Evolutionary conservation across 2,329 filamentous ascomycete species (phyloP), one percentile per base, ranked within the genome.

Genomic region (Fonsecaea multimorphosa): DNA sequence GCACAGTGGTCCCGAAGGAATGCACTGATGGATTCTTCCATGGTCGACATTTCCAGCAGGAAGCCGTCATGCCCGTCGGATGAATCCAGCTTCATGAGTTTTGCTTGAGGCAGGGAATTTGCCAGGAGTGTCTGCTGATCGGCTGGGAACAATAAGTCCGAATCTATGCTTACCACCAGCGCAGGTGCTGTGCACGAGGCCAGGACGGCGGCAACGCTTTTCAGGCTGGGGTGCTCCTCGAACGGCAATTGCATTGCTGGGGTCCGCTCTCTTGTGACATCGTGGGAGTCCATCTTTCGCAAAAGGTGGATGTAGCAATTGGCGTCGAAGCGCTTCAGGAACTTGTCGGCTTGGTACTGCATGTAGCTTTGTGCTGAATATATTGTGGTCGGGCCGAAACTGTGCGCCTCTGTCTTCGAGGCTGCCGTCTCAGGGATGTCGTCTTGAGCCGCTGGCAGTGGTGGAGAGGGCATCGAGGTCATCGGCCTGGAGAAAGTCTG

Each of bases 221-320:
- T 87, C 6, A 31, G 2, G 22, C 46, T 51, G 29, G 58, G 58
- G 14, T 54, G 46, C 31, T 32, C 31, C 24, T 61, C 44, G 19
- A 12, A 36, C 34, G 22, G 16, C 27, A 7, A 32, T 24, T 86
- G 84, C 32, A 96, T 87, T 8, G 76, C 69, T 22, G 76, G 73
- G n/a, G 79, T 81, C 5, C 94, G 89, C 74, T 89, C 86, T 29
- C 93, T 87, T 16, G 92, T 96, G 32, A 99, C 87, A 76, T 99
- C 95, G 78, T 99, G 95, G 0, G 94, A 97, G 76, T 98, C 95
- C 24, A 99, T 86, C 79, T 98, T 99, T 73, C 94, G 90, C 5
- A 95, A 97, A 78, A 98, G 97, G 71, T 95, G 93, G 72, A 99
- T 98, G 81, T 99, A 99, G 81, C 95, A 98, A 78, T 98, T 98